Evolutionary conservation across 495 filamentous ascomycete species (phyloP), one percentile per base, ranked within the genome.

Genomic region (Evansstolkia leycettana): DNA sequence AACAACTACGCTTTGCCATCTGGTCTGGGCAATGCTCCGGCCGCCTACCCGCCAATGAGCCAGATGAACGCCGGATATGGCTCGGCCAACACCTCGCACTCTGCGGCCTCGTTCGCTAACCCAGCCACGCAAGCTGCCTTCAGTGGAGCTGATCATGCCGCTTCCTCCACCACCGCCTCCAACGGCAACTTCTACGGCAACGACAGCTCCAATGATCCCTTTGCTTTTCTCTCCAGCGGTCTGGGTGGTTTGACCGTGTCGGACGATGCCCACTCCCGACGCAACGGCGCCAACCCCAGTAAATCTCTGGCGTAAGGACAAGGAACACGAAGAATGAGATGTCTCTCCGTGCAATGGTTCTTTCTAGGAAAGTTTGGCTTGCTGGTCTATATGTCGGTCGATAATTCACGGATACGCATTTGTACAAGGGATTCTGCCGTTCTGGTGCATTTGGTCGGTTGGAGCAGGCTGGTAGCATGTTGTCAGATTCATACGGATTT

Each of bases 61-160:
- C 83, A 85, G 52, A 80, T 80, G 20, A 80, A 81, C 48, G 73
- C 82, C 18, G 67, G 68, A 3, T 81, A 80, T 30, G 75, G 76
- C 17, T 80, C 79, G 5, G 52, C 59, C 31, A 60, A 55, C 45
- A 75, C 80, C 33, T 75, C 80, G 18, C 82, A 84, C 54, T 90
- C 87, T 33, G 80, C 82, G 28, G 80, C 84, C 23, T 82, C 87
- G 1, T 96, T 98, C 48, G 88, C 93, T 51, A 92, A 88, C 62
- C 82, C 90, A 20, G 83, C 84, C 29, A 80, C 84, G 19, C 88
- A 94, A 65, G 84, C 84, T 11, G 88, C 87, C 13, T 94, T 94
- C 63, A 78, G 82, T 37, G 84, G 82, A 13, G 88, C 84, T 20
- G 77, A 80, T 48, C 86, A 82, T 50, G 78, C 75, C 27, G 57